Evolutionary conservation across 805 yeast genomes (phyloP).

Genomic region (Metschnikowia cerradonensis): DNA sequence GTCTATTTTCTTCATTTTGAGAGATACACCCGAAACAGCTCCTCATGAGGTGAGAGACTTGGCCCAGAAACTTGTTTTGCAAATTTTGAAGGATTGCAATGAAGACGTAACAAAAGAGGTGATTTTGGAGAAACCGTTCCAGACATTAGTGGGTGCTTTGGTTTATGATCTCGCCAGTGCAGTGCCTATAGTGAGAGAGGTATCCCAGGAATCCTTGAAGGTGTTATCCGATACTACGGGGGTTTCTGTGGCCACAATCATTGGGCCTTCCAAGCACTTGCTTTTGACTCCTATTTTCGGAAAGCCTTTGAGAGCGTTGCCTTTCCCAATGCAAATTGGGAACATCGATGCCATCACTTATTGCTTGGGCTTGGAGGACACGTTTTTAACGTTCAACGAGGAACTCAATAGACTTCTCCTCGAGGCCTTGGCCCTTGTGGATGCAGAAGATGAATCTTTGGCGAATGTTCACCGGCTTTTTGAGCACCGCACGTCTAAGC

Average conservation of each 20-base stretch:
- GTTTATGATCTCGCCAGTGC: slow-evolving; percentile 93
- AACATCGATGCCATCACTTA: slow-evolving; percentile 96
- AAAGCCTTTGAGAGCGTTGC: slow-evolving; percentile 92
- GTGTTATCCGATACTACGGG: slow-evolving; percentile 66
- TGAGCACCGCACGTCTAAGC: slow-evolving; percentile 86
- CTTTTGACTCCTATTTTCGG: slow-evolving; percentile 92
- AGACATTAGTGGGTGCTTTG: slow-evolving; percentile 78
- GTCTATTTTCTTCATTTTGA: slow-evolving; percentile 81
- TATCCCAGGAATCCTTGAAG: slow-evolving; percentile 68
- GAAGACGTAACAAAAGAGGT: slow-evolving; percentile 54
- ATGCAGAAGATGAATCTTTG: slow-evolving; percentile 94
- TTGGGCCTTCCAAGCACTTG: slow-evolving; percentile 78
- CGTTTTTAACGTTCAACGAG: slow-evolving; percentile 83
- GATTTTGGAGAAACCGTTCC: slow-evolving; percentile 67
- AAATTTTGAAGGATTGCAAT: slow-evolving; percentile 64
- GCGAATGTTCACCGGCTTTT: slow-evolving; percentile 82
- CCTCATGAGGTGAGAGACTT: slow-evolving; percentile 72
- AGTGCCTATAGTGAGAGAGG: slow-evolving; percentile 73
- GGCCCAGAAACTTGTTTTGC: slow-evolving; percentile 65
- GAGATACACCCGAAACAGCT: slow-evolving; percentile 86
- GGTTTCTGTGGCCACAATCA: slow-evolving; percentile 67
- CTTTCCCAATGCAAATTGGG: slow-evolving; percentile 98
- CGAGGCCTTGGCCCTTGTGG: slow-evolving; percentile 91
- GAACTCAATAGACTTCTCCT: slow-evolving; percentile 79
- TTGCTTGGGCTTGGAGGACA: slow-evolving; percentile 74